A percentile compares a stretch with the other conserved stretches of the same genome.
phyloP scores from a whole-genome alignment of 441 rosid species.

The Manihot esculenta region DNA sequence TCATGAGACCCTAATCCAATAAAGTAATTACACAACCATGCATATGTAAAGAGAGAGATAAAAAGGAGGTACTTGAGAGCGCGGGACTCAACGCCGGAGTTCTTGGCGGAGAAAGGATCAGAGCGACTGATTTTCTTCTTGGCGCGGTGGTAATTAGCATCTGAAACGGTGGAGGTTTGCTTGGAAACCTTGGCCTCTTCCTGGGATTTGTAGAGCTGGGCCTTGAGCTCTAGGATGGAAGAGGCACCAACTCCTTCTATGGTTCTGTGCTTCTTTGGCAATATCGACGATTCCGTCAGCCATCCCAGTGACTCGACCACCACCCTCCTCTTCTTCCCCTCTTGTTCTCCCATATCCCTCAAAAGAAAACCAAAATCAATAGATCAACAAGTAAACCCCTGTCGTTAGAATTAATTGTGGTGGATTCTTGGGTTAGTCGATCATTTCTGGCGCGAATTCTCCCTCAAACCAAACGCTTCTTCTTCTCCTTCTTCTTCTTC shows the following conservation, averaged over 20 bases:
- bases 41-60: not conserved
- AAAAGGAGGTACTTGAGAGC: conserved; percentile 48
- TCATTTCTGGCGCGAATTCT: not conserved
- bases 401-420: no score
- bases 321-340: conserved; percentile 57
- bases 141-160: conserved; percentile 72
- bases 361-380: not conserved
- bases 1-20: not conserved
- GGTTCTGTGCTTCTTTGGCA: conserved; percentile 83
- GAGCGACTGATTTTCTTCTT: conserved; percentile 50
- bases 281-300: conserved; percentile 85
- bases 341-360: conserved; percentile 42
- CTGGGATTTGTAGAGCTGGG: conserved; percentile 83
- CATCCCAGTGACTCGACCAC: conserved; percentile 88
- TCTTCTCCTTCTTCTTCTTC: not conserved
- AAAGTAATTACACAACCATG: no score
- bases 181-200: conserved; percentile 72
- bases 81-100: conserved; percentile 85
- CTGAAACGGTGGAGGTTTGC: conserved; percentile 52
- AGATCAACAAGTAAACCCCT: not conserved
- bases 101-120: conserved; percentile 56
- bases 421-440: not conserved
- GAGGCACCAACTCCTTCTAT: conserved; percentile 90
- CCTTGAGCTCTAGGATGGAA: conserved; percentile 86
- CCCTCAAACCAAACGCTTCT: not conserved